A percentile compares a stretch with the other conserved stretches of the same genome.
phyloP scores from a whole-genome alignment of 305 asterid genomes.

The Fraxinus latifolia region DNA sequence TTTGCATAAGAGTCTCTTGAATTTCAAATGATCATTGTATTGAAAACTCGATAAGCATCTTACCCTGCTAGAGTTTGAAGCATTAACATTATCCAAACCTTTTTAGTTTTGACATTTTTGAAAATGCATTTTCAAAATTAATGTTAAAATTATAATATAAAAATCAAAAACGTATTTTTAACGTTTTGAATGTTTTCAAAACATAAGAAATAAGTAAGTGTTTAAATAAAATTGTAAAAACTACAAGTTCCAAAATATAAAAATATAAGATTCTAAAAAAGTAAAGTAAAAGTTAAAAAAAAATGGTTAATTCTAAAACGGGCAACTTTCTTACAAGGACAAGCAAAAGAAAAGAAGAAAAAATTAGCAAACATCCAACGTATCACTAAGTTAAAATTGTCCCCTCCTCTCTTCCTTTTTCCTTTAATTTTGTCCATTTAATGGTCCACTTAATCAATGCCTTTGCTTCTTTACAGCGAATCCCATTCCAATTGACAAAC shows the following conservation, averaged over 20 bases:
- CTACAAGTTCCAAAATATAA: too few relatives aligned
- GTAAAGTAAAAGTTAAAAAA: too few relatives aligned
- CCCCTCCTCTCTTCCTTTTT: not conserved
- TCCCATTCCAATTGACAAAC: not conserved
- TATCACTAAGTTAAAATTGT: not conserved
- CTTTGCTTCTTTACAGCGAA: slow-evolving; percentile 9
- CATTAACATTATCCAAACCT: not conserved
- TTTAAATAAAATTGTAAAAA: too few relatives aligned
- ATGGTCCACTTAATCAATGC: not conserved
- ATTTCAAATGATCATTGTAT: not conserved
- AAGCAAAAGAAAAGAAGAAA: not conserved
- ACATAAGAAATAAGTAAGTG: too few relatives aligned
- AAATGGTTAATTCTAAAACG: not conserved
- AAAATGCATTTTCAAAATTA: not conserved
- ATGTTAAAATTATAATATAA: too few relatives aligned
- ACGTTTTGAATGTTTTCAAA: not conserved
- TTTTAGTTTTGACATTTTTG: too few relatives aligned
- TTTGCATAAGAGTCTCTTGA: too few relatives aligned
- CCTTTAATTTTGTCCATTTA: not conserved
- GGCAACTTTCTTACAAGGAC: not conserved
- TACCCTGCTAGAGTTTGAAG: not conserved
- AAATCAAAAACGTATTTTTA: too few relatives aligned
- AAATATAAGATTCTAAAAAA: too few relatives aligned
- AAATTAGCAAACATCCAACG: not conserved
- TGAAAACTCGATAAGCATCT: not conserved